Evolutionary conservation across 2,329 filamentous ascomycete genomes (phyloP).

Genomic region (Amauroascus verrucosus): DNA sequence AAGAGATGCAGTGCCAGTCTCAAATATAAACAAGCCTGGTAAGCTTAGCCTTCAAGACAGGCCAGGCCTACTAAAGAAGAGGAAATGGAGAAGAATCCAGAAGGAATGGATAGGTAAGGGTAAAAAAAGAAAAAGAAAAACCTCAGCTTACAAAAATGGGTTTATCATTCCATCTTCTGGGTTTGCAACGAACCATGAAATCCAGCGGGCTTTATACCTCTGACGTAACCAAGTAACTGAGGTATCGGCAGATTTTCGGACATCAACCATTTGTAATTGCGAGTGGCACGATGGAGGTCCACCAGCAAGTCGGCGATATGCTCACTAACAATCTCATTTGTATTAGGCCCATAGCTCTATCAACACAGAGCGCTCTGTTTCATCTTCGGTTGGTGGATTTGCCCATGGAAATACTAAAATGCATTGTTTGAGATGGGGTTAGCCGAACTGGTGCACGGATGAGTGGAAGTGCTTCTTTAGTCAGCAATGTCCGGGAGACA

Average conservation of each 20-base stretch:
- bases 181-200: not conserved
- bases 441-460: not conserved
- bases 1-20: not conserved
- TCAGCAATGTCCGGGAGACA: too few relatives aligned
- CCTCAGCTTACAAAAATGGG: not conserved
- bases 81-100: not conserved
- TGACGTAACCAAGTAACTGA: not conserved
- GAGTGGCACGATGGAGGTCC: not conserved
- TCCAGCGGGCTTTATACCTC: not conserved
- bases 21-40: not conserved
- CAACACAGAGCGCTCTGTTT: too few relatives aligned
- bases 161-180: not conserved
- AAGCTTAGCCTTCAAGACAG: not conserved
- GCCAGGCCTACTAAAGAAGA: not conserved
- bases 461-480: not conserved
- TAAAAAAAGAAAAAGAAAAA: not conserved
- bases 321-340: not conserved
- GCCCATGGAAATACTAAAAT: too few relatives aligned
- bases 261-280: not conserved
- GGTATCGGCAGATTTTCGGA: not conserved
- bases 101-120: not conserved
- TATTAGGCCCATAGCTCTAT: not conserved
- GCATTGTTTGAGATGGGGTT: too few relatives aligned
- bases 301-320: not conserved
- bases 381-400: too few relatives aligned